These are phyloP conservation scores for Peterozyma toletana DNA, from an alignment of 805 yeast species.

Conservation along the genomic window DNA sequence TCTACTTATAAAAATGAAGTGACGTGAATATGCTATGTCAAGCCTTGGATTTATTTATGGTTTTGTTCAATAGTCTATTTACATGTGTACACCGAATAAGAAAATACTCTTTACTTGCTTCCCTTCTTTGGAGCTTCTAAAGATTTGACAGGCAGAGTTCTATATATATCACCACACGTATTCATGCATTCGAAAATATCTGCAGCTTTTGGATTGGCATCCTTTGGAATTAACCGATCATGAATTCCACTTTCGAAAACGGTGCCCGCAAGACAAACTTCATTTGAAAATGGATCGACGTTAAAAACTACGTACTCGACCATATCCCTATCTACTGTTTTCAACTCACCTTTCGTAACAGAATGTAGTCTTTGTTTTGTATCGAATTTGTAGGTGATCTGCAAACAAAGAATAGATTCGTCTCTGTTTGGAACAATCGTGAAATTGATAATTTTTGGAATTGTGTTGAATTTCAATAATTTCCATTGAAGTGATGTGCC, in stretches of 20 bases:
- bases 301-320: constrained; percentile 55
- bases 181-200: constrained; percentile 20
- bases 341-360: constrained; percentile 32
- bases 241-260: constrained; percentile 51
- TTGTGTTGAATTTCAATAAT: constrained; percentile 55
- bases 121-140: background rate
- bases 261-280: constrained; percentile 55
- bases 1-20: too few species aligned
- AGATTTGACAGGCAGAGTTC: constrained; percentile 20
- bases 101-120: too few species aligned
- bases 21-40: too few species aligned
- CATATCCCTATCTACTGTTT: constrained; percentile 38
- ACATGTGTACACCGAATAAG: too few species aligned
- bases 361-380: constrained; percentile 54
- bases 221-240: constrained; percentile 23
- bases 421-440: constrained; percentile 42
- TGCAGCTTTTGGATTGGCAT: constrained; percentile 18
- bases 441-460: constrained; percentile 69
- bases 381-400: constrained; percentile 55
- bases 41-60: too few species aligned
- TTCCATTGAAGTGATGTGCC: constrained; percentile 68
- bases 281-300: constrained; percentile 53
- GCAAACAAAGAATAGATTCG: constrained; percentile 29
- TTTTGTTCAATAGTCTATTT: too few species aligned
- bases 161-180: constrained; percentile 26